Percentiles rank a stretch among this genome's conserved stretches.
These are phyloP conservation scores for Carex littledalei DNA, from an alignment of 176 grass and related monocot genomes.

Conservation along the genomic window DNA sequence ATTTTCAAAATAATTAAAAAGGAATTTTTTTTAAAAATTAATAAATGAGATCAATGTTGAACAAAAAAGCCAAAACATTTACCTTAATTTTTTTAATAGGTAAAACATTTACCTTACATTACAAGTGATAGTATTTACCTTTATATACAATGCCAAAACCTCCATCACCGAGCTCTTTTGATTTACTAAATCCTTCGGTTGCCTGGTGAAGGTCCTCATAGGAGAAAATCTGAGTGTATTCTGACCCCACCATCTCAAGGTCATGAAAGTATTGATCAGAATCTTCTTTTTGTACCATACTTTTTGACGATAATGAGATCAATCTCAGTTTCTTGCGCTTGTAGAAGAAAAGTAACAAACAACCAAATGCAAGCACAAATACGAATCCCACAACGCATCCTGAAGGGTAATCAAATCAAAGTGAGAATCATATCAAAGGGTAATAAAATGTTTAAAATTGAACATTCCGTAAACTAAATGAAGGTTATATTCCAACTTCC, in stretches of 20 bases:
- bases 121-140: constrained; percentile 31
- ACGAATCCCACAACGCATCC: not conserved
- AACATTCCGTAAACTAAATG: no score
- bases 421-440: no score
- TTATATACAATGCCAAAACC: constrained; percentile 85
- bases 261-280: constrained; percentile 39
- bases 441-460: no score
- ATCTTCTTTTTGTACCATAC: constrained; percentile 17
- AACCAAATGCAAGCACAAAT: not conserved
- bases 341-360: not conserved
- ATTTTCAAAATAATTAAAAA: not conserved
- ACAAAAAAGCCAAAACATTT: no score
- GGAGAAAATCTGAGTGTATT: constrained; percentile 56
- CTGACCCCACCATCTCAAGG: constrained; percentile 33
- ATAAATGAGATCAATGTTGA: not conserved
- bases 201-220: constrained; percentile 67
- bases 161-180: constrained; percentile 70
- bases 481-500: no score
- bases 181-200: constrained; percentile 61
- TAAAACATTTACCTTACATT: not conserved
- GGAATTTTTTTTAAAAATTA: not conserved
- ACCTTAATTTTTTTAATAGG: no score
- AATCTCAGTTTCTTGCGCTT: constrained; percentile 37
- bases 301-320: not conserved
- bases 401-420: no score